Evolutionary conservation across 2,329 filamentous ascomycete species (phyloP), one percentile per base, ranked within the genome.

Genomic region (Talaromyces sp.): DNA sequence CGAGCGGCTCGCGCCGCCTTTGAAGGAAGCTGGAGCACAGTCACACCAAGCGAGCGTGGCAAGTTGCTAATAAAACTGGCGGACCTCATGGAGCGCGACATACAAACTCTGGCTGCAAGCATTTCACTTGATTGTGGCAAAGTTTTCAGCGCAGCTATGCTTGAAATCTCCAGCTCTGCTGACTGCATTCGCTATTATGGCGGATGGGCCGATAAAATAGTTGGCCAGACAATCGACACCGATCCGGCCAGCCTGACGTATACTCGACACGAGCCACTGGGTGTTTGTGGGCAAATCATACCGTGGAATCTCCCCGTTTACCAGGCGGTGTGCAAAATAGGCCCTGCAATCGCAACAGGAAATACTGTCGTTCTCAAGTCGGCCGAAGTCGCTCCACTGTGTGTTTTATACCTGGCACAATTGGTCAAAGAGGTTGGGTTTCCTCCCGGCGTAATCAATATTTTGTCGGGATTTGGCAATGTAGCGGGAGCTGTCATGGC

Each of bases 151-250:
- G 66, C 67, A 1, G 65, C 65, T 0, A 56, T 21, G 5, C 73
- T 74, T 26, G 56, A 58, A 27, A 41, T 57, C 14, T 27, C 41
- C 35, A n/a, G 24, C 29, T 46, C 54, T 9, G 38, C 38, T 5
- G 26, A 41, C 17, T 57, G 54, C 46, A 21, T 97, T 70, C 86
- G 92, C 76, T 97, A 93, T 80, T 94, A 92, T 70, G 91, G 84
- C 71, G 92, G 92, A 63, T 96, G 89, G 87, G 90, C 91, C 69
- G 92, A 96, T 82, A 96, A 96, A 86, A 88, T 94, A 66, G 83
- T 87, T 76, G 91, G 92, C 76, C 91, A 92, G 82, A 91, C 91
- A 60, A 87, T 94, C 83, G 73, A 55, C 19, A 43, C 53, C 12
- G 53, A 55, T 14, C 12, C 38, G 10, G 27, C 19, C 29, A 57